These are phyloP conservation scores for Claviceps sp. DNA, from an alignment of 2,329 filamentous ascomycete species.

Conservation along the genomic window DNA sequence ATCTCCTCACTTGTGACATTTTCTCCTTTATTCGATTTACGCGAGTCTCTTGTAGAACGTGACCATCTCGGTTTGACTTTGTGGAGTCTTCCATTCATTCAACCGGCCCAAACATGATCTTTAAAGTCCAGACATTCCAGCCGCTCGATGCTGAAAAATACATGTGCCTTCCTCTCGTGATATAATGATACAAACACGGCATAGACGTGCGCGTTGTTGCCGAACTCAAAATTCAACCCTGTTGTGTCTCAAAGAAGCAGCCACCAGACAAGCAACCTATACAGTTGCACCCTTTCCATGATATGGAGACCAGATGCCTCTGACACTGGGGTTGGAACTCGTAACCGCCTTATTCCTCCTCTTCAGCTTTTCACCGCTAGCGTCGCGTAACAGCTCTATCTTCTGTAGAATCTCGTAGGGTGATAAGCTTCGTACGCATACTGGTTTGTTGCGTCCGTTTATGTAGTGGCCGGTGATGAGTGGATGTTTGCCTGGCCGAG, in stretches of 20 bases:
- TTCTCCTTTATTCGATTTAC: background rate
- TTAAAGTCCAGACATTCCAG: slow-evolving; percentile 11
- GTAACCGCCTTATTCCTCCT: slow-evolving; percentile 48
- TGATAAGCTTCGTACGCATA: slow-evolving; percentile 81
- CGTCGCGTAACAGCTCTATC: slow-evolving; percentile 56
- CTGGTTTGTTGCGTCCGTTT: slow-evolving; percentile 72
- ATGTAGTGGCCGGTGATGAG: slow-evolving; percentile 84
- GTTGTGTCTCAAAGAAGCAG: background rate
- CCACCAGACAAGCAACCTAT: slow-evolving; percentile 17
- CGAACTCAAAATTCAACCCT: slow-evolving; percentile 1
- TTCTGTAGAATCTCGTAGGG: slow-evolving; percentile 71
- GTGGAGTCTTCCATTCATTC: background rate
- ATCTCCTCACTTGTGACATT: background rate
- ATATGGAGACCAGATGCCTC: slow-evolving; percentile 59
- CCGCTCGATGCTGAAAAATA: slow-evolving; percentile 15
- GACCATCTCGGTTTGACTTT: background rate
- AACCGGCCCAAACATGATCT: background rate
- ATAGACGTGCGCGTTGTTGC: background rate
- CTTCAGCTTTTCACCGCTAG: slow-evolving; percentile 62
- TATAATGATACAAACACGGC: slow-evolving; percentile 16
- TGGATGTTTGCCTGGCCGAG: slow-evolving; percentile 79
- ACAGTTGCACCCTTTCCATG: slow-evolving; percentile 46
- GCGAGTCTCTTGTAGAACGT: background rate
- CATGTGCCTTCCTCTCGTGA: slow-evolving; percentile 9
- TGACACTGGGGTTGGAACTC: slow-evolving; percentile 51